Conservation (phyloP, 1,284 basidiomycete species). For the Ceratobasidium sp. region DNA sequence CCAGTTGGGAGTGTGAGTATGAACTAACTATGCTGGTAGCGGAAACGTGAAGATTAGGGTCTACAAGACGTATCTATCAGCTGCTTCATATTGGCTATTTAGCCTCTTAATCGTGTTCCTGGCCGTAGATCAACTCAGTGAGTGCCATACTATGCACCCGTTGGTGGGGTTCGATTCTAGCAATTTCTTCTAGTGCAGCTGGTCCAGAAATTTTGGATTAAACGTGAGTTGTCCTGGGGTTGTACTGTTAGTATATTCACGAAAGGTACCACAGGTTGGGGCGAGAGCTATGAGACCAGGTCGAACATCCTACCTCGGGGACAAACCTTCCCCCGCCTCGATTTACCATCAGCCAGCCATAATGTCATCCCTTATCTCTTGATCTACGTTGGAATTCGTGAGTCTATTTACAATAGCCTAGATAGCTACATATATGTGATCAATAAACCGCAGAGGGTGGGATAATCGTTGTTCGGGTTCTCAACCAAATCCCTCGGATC, state of each 20-base stretch:
- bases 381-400: slow-evolving; percentile 32
- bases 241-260: too few relatives aligned
- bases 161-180: background rate
- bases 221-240: slow-evolving; percentile 1
- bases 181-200: slow-evolving; percentile 6
- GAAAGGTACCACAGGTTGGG: slow-evolving; percentile 18
- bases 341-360: slow-evolving; percentile 28
- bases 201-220: slow-evolving; percentile 44
- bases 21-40: background rate
- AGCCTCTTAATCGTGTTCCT: slow-evolving; percentile 1
- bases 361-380: slow-evolving; percentile 41
- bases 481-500: slow-evolving; percentile 24
- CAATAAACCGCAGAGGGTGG: slow-evolving; percentile 1
- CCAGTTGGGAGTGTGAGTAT: background rate
- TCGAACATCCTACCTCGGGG: background rate
- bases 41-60: slow-evolving; percentile 21
- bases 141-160: background rate
- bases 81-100: slow-evolving; percentile 44
- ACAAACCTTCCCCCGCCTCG: background rate
- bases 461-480: background rate
- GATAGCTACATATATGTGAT: background rate
- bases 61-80: slow-evolving; percentile 41
- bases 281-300: slow-evolving; percentile 37
- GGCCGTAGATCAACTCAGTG: slow-evolving; percentile 6
- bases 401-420: background rate